phyloP scores from a whole-genome alignment of 2,329 filamentous ascomycete genomes.

The Sordariomycetes sp. region DNA sequence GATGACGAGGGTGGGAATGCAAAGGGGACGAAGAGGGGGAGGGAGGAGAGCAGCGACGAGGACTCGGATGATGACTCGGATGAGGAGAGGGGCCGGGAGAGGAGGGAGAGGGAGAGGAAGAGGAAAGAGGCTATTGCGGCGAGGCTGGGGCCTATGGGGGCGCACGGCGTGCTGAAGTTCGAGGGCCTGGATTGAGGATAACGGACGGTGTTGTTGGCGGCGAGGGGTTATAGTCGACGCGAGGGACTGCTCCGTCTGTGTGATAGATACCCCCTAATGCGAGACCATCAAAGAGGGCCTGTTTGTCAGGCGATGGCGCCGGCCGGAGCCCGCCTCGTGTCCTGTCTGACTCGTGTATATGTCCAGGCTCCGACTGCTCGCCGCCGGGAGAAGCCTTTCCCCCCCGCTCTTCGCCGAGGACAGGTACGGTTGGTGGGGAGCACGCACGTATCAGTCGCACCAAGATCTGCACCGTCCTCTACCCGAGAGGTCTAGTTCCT shows the following conservation, averaged over 20 bases:
- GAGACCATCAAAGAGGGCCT: too few relatives aligned
- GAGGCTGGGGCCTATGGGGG: conserved; percentile 34
- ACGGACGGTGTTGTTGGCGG: background rate
- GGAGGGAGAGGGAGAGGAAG: conserved; percentile 3
- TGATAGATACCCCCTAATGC: too few relatives aligned
- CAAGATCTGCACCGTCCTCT: background rate
- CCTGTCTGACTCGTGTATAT: too few relatives aligned
- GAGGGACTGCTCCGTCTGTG: too few relatives aligned
- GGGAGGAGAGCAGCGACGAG: conserved; percentile 28
- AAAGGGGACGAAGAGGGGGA: conserved; percentile 21
- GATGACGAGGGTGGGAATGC: conserved; percentile 30
- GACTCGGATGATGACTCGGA: conserved; percentile 21
- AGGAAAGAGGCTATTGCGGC: conserved; percentile 16
- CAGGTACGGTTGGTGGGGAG: too few relatives aligned
- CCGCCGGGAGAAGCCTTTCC: too few relatives aligned
- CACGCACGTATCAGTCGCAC: too few relatives aligned
- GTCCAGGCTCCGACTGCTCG: too few relatives aligned
- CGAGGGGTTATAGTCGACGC: too few relatives aligned
- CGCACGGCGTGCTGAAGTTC: conserved; percentile 36
- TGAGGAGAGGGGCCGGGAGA: conserved; percentile 11
- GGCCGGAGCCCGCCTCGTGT: too few relatives aligned
- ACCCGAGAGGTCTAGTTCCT: background rate
- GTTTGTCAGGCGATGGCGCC: too few relatives aligned
- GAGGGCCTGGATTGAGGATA: conserved; percentile 27
- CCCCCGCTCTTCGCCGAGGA: too few relatives aligned